Evolutionary conservation across 805 yeast species (phyloP).

Genomic region (Wickerhamiella bombiphila): DNA sequence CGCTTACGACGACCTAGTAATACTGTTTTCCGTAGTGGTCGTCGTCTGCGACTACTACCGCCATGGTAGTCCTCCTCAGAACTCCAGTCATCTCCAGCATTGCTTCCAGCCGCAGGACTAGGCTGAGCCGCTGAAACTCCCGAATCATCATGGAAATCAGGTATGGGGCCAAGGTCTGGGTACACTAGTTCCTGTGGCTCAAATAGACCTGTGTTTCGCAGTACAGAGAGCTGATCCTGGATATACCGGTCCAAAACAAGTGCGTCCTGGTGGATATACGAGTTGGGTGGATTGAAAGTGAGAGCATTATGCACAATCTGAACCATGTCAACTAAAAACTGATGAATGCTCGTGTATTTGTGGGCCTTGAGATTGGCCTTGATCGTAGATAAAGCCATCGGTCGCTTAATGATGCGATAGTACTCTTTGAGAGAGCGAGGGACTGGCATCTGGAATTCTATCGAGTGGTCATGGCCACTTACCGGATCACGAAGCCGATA

Average conservation of each 20-base stretch:
- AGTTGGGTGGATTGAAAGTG: constrained; percentile 58
- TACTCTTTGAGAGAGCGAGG: constrained; percentile 60
- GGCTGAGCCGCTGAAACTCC: background rate
- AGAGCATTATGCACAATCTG: constrained; percentile 87
- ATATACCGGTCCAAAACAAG: constrained; percentile 40
- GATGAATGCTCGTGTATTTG: constrained; percentile 46
- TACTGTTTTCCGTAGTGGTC: constrained; percentile 18
- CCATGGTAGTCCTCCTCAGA: background rate
- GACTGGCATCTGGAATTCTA: constrained; percentile 61
- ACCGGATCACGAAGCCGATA: constrained; percentile 20
- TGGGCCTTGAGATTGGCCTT: constrained; percentile 38
- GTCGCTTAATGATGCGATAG: constrained; percentile 60
- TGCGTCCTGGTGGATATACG: constrained; percentile 57
- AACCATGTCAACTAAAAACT: constrained; percentile 61
- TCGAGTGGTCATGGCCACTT: constrained; percentile 32
- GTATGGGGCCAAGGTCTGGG: constrained; percentile 54
- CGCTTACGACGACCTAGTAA: constrained; percentile 13
- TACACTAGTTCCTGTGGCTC: constrained; percentile 28
- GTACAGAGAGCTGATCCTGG: constrained; percentile 33
- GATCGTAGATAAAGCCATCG: constrained; percentile 68
- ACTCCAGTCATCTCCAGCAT: background rate
- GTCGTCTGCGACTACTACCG: constrained; percentile 8
- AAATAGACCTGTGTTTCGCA: constrained; percentile 30
- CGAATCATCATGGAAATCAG: background rate
- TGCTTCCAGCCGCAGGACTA: too few relatives aligned